phyloP scores from a whole-genome alignment of 805 yeast species.

The Spathaspora gorwiae region DNA sequence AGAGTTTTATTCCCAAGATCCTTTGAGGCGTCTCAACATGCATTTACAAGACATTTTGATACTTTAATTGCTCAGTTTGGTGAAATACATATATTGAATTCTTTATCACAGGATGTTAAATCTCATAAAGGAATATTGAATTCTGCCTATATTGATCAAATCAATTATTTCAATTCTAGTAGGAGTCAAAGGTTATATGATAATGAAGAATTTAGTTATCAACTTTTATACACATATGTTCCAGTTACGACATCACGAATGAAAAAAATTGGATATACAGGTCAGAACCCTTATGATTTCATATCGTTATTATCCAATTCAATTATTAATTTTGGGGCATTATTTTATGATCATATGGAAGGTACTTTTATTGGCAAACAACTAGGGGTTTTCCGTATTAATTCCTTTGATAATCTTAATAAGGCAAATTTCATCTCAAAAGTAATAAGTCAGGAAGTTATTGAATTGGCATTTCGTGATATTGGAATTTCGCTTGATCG shows the following conservation, averaged over 20 bases:
- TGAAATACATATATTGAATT: slow-evolving; percentile 46
- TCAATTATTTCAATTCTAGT: slow-evolving; percentile 30
- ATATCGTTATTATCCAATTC: slow-evolving; percentile 25
- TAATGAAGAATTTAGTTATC: slow-evolving; percentile 25
- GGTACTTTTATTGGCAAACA: slow-evolving; percentile 42
- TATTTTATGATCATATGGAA: slow-evolving; percentile 35
- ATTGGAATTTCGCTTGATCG: slow-evolving; percentile 29
- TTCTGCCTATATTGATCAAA: slow-evolving; percentile 30
- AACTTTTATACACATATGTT: slow-evolving; percentile 22
- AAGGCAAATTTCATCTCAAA: slow-evolving; percentile 48
- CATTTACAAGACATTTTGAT: slow-evolving; percentile 49
- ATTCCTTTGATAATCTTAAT: slow-evolving; percentile 46
- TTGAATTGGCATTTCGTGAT: slow-evolving; percentile 44
- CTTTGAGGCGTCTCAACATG: slow-evolving; percentile 50
- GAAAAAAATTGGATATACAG: slow-evolving; percentile 31
- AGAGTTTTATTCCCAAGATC: slow-evolving; percentile 45
- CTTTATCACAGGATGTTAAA: slow-evolving; percentile 38
- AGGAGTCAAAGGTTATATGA: slow-evolving; percentile 1
- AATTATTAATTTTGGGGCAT: slow-evolving; percentile 44
- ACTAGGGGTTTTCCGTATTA: slow-evolving; percentile 46
- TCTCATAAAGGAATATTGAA: slow-evolving; percentile 45
- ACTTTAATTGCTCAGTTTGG: slow-evolving; percentile 44
- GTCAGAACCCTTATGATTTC: slow-evolving; percentile 28
- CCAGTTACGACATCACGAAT: slow-evolving; percentile 30
- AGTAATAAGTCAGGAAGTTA: slow-evolving; percentile 44